A percentile compares a stretch with the other conserved stretches of the same genome.
phyloP scores from a whole-genome alignment of 2,329 filamentous ascomycete species.

The Sporothrix brunneoviolacea region DNA sequence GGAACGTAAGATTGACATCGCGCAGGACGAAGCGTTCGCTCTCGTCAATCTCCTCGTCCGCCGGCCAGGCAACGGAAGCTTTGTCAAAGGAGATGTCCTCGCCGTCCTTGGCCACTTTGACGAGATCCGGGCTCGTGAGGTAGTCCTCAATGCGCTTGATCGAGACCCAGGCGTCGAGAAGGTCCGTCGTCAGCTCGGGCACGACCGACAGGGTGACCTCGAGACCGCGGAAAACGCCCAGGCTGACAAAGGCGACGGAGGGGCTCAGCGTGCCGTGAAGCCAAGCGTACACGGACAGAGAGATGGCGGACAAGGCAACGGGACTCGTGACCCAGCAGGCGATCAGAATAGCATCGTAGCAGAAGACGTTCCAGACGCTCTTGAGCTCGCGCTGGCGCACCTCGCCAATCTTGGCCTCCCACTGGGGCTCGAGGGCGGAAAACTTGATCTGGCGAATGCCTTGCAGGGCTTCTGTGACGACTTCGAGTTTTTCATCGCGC shows the following conservation, averaged over 20 bases:
- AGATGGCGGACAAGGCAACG: conserved; percentile 64
- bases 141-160: conserved; percentile 66
- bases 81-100: conserved; percentile 58
- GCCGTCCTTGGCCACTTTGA: conserved; percentile 45
- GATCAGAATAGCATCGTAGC: conserved; percentile 55
- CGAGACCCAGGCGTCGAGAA: conserved; percentile 68
- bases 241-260: conserved; percentile 72
- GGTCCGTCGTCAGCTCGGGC: conserved; percentile 65
- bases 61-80: conserved; percentile 68
- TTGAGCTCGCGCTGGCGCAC: conserved; percentile 61
- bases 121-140: conserved; percentile 59
- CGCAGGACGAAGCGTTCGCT: conserved; percentile 58
- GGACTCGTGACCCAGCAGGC: conserved; percentile 68
- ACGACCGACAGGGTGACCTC: conserved; percentile 65
- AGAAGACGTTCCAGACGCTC: conserved; percentile 60
- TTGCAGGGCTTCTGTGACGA: conserved; percentile 69
- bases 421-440: conserved; percentile 66
- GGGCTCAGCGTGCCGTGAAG: conserved; percentile 58
- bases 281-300: conserved; percentile 61
- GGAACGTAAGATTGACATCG: conserved; percentile 60
- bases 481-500: conserved; percentile 66
- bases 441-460: conserved; percentile 84
- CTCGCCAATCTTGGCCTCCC: conserved; percentile 62
- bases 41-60: conserved; percentile 51
- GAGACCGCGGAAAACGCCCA: conserved; percentile 67